Evolutionary conservation across 352 stramenopile genomes (phyloP).

Genomic region (Globisporangium abappressorium): DNA sequence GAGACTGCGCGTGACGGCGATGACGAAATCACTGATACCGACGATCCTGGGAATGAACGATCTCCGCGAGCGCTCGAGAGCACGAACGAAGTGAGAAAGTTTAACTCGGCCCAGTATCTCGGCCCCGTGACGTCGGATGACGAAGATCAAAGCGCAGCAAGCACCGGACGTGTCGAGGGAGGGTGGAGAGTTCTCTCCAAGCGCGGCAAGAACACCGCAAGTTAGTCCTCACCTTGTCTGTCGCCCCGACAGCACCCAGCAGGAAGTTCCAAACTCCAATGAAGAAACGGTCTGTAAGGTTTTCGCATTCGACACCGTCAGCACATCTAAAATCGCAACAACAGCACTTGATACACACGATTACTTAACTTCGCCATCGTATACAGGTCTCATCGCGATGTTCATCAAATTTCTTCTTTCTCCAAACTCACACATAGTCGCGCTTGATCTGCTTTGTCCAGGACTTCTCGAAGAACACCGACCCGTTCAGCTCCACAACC

Average conservation of each 20-base stretch:
- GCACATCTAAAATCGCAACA: background rate
- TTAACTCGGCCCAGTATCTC: slow-evolving; percentile 13
- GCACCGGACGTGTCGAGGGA: background rate
- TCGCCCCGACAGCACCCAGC: background rate
- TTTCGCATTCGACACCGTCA: background rate
- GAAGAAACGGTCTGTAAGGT: background rate
- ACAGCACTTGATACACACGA: background rate
- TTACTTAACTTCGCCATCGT: background rate
- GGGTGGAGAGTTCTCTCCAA: background rate
- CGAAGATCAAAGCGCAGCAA: background rate
- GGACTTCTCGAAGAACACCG: slow-evolving; percentile 36
- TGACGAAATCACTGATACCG: background rate
- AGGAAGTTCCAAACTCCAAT: background rate
- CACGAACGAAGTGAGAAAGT: slow-evolving; percentile 16
- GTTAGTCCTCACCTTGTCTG: background rate
- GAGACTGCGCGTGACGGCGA: slow-evolving; percentile 3
- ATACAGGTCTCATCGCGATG: background rate
- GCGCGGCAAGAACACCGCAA: background rate
- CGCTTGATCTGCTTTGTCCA: slow-evolving; percentile 38
- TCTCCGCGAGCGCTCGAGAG: background rate
- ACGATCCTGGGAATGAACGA: background rate
- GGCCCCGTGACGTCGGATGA: background rate
- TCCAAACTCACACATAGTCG: slow-evolving; percentile 27
- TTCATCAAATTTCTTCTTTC: background rate
- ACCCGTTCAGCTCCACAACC: slow-evolving; percentile 29